Evolutionary conservation across 2,329 filamentous ascomycete species (phyloP), one percentile per base, ranked within the genome.

Genomic region (Plenodomus biglobosus): DNA sequence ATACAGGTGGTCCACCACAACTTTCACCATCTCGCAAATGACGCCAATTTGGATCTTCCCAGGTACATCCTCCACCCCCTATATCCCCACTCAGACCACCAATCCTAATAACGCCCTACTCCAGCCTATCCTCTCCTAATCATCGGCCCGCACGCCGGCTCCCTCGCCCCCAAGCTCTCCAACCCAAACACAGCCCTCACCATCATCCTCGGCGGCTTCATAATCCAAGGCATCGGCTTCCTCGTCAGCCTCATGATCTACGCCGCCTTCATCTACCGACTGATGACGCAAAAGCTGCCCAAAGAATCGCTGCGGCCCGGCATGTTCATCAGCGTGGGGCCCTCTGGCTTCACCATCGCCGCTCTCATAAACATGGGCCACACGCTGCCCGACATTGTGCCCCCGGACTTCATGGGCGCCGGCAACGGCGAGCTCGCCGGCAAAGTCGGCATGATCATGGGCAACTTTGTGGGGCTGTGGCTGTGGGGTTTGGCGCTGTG

Each of bases 31-130:
- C 40, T 86, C 88, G 27, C 85, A 85, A 43, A 94, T 95, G 90
- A 94, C 89, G 0, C 89, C 89, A 0, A 84, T 90, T 16, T 94
- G 89, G 89, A 90, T 92, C 45, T 94, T 94, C 57, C 90, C 89
- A n/a, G n/a, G n/a, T n/a, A n/a, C n/a, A n/a, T n/a, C n/a, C n/a
- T n/a, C n/a, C n/a, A n/a, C n/a, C n/a, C n/a, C n/a, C n/a, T n/a
- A n/a, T n/a, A n/a, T n/a, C n/a, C n/a, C n/a, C n/a, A n/a, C n/a
- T n/a, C n/a, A n/a, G n/a, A n/a, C n/a, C n/a, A n/a, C n/a, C n/a
- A n/a, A n/a, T n/a, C n/a, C n/a, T n/a, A n/a, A n/a, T n/a, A n/a
- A n/a, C n/a, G n/a, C n/a, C n/a, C n/a, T n/a, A n/a, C n/a, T n/a
- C n/a, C n/a, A 0, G 88, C 87, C 0, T 95, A 95, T 56, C 88